Percentiles rank a stretch among this genome's conserved stretches.
phyloP scores from a whole-genome alignment of 1,284 basidiomycete genomes.

The Cryptococcus neoformans region DNA sequence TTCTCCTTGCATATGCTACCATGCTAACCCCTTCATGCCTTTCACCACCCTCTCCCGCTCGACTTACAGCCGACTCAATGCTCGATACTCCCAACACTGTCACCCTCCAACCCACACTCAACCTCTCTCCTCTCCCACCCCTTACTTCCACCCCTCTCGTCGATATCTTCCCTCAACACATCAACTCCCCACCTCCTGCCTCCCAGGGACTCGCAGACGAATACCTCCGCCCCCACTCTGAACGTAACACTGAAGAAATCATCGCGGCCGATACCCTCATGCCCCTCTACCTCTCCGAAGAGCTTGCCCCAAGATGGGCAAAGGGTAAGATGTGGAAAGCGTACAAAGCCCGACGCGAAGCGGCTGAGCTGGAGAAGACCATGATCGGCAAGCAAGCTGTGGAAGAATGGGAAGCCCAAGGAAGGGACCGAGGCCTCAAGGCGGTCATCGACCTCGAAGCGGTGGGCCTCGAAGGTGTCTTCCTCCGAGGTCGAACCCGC shows the following conservation, averaged over 20 bases:
- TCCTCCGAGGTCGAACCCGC: conserved; percentile 33
- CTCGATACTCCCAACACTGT: conserved; percentile 20
- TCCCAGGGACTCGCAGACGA: conserved; percentile 24
- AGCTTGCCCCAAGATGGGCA: conserved; percentile 44
- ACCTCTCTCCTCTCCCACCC: not conserved
- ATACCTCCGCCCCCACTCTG: conserved; percentile 10
- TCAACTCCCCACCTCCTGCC: conserved; percentile 21
- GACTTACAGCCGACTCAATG: conserved; percentile 5
- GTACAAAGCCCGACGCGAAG: conserved; percentile 29
- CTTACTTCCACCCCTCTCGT: not conserved
- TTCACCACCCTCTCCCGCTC: not conserved
- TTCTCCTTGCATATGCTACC: not conserved
- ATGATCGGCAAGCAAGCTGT: conserved; percentile 22
- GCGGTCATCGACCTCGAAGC: conserved; percentile 22
- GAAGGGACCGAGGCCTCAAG: conserved; percentile 34
- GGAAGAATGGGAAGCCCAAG: conserved; percentile 34
- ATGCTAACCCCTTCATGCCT: not conserved
- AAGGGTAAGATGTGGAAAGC: conserved; percentile 37
- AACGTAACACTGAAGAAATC: conserved; percentile 3
- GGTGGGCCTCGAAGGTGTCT: conserved; percentile 36
- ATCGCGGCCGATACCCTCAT: conserved; percentile 37
- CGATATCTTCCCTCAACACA: conserved; percentile 7
- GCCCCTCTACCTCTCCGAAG: conserved; percentile 47
- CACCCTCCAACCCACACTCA: not conserved
- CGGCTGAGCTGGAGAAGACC: conserved; percentile 23